A percentile compares a stretch with the other conserved stretches of the same genome.
Evolutionary conservation across 2,329 filamentous ascomycete genomes (phyloP).

Genomic region (Aureobasidium pullulans): DNA sequence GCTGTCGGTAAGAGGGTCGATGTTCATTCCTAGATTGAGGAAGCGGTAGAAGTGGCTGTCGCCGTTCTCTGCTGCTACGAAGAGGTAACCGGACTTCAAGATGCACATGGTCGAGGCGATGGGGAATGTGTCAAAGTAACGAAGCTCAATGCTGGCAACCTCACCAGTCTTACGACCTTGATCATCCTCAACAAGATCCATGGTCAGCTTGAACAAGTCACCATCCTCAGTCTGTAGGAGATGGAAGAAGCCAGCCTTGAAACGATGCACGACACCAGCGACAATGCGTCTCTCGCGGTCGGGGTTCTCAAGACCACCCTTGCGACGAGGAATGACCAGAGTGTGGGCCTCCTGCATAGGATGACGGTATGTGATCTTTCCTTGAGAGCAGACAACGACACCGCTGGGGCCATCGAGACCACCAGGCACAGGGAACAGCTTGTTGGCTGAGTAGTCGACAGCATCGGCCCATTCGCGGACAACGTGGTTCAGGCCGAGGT

Average conservation of each 20-base stretch:
- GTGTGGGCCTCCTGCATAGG: constrained; percentile 87
- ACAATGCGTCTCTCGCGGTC: constrained; percentile 82
- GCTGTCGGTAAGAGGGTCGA: constrained; percentile 79
- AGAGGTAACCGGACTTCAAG: constrained; percentile 90
- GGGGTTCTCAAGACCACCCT: constrained; percentile 84
- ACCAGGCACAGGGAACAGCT: constrained; percentile 91
- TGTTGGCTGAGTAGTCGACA: constrained; percentile 80
- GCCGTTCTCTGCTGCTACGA: constrained; percentile 83
- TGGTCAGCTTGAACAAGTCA: constrained; percentile 93
- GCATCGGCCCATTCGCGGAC: constrained; percentile 93
- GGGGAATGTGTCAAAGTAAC: constrained; percentile 96
- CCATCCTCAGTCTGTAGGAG: constrained; percentile 93
- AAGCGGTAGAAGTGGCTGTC: constrained; percentile 96
- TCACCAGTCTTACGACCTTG: constrained; percentile 72
- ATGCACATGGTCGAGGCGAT: constrained; percentile 83
- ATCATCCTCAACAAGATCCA: constrained; percentile 81
- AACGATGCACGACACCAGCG: constrained; percentile 92
- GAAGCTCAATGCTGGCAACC: constrained; percentile 79
- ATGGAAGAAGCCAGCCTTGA: constrained; percentile 93
- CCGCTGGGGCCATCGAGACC: constrained; percentile 90
- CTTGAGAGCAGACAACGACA: constrained; percentile 88
- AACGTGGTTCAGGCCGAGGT: constrained; percentile 93
- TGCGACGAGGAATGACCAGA: constrained; percentile 78
- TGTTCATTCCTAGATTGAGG: constrained; percentile 89
- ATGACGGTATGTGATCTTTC: constrained; percentile 94